Evolutionary conservation across 495 filamentous ascomycete species (phyloP).

Genomic region (Podospora conica): DNA sequence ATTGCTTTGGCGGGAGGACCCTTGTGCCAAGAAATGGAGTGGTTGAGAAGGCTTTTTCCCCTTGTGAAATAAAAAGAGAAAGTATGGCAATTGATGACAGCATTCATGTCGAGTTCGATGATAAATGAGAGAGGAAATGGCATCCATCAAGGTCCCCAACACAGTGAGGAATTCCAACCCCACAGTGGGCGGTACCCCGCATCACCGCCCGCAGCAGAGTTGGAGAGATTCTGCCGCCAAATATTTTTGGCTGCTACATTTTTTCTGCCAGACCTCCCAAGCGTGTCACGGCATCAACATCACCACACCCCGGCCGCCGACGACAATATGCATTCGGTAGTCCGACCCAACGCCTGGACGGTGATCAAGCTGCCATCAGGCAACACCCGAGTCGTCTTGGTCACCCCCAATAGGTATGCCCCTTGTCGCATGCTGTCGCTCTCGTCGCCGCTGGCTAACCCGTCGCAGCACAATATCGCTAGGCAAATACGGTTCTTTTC

Average conservation of each 20-base stretch:
- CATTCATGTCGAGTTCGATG: no score
- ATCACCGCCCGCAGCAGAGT: not conserved
- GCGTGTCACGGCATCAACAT: not conserved
- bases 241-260: constrained; percentile 18
- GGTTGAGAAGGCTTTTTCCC: no score
- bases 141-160: constrained; percentile 17
- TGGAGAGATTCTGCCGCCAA: not conserved
- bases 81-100: no score
- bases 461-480: constrained; percentile 64
- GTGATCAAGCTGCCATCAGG: constrained; percentile 65
- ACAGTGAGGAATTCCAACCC: not conserved
- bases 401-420: constrained; percentile 73
- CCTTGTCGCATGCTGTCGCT: not conserved
- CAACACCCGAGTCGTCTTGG: constrained; percentile 53
- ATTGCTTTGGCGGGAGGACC: no score
- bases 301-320: not conserved
- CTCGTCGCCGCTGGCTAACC: not conserved
- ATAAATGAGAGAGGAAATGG: no score
- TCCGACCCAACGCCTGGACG: constrained; percentile 60
- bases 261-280: not conserved
- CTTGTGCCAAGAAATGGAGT: no score
- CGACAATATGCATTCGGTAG: constrained; percentile 40
- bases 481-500: constrained; percentile 85
- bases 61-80: no score
- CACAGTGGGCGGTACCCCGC: constrained; percentile 1